Conservation (phyloP, 2,329 filamentous ascomycete genomes). For the Lasiodiplodia gonubiensis region DNA sequence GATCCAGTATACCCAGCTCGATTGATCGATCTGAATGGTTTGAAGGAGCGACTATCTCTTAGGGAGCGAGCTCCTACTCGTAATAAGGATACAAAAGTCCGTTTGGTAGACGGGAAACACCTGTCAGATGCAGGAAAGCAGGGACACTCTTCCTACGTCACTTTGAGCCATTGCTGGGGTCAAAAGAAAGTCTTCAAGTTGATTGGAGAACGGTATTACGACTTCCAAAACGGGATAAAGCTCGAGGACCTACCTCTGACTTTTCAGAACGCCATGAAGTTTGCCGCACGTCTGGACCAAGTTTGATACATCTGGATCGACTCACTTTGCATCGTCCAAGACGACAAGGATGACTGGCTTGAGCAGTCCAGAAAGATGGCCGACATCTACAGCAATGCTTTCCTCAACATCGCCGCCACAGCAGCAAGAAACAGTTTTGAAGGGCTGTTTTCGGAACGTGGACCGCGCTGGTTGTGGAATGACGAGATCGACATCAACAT, state of each 20-base stretch:
- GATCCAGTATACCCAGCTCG: too few species aligned
- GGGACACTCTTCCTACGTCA: neutral
- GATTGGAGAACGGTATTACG: accelerated
- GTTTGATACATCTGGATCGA: slow-evolving; percentile 27
- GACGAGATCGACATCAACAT: neutral
- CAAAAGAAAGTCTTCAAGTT: neutral
- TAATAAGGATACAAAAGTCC: neutral
- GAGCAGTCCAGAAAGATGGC: neutral
- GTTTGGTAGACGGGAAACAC: neutral
- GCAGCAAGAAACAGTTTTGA: neutral
- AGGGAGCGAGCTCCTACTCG: too few species aligned
- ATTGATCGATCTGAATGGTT: neutral
- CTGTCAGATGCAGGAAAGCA: too few species aligned
- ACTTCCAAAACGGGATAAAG: neutral
- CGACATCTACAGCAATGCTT: neutral
- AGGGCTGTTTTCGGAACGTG: neutral
- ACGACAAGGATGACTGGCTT: neutral
- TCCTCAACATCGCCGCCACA: neutral
- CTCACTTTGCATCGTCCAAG: slow-evolving; percentile 17
- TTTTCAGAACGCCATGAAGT: slow-evolving; percentile 29
- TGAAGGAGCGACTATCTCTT: neutral
- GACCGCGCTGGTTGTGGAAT: neutral
- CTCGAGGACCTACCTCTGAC: slow-evolving; percentile 29
- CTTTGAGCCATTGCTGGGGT: slow-evolving; percentile 33
- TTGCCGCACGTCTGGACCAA: slow-evolving; percentile 25